Conservation (phyloP, 2,329 filamentous ascomycete genomes). For the Ophiostoma tasmaniense region DNA sequence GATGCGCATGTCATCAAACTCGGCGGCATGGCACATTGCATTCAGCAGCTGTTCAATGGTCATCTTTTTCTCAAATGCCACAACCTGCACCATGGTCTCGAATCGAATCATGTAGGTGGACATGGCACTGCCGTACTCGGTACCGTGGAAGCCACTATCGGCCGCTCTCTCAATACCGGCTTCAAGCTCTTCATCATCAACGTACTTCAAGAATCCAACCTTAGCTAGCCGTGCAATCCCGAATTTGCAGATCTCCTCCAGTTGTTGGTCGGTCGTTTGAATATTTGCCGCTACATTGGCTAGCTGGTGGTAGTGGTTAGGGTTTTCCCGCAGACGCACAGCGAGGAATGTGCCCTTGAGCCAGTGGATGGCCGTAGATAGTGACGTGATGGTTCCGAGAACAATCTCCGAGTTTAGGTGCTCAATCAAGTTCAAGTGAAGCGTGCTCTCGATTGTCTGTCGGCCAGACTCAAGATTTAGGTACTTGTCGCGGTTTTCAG, state of each 20-base stretch:
- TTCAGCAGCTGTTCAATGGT: slow-evolving; percentile 62
- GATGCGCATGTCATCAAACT: slow-evolving; percentile 66
- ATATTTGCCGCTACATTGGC: slow-evolving; percentile 33
- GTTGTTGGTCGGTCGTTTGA: slow-evolving; percentile 48
- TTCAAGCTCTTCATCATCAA: not conserved
- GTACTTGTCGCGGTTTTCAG: slow-evolving; percentile 56
- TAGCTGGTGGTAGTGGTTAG: slow-evolving; percentile 63
- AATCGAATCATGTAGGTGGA: slow-evolving; percentile 73
- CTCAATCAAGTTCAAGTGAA: slow-evolving; percentile 72
- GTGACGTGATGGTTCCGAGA: slow-evolving; percentile 59
- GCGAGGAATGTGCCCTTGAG: slow-evolving; percentile 69
- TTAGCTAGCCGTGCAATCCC: slow-evolving; percentile 59
- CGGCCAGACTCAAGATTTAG: slow-evolving; percentile 65
- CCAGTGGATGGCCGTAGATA: slow-evolving; percentile 62
- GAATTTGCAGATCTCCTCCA: slow-evolving; percentile 62
- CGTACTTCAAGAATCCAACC: slow-evolving; percentile 41
- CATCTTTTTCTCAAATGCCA: slow-evolving; percentile 52
- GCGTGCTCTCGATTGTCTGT: slow-evolving; percentile 65
- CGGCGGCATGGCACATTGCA: slow-evolving; percentile 56
- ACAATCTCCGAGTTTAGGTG: slow-evolving; percentile 80
- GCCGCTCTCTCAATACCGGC: slow-evolving; percentile 22
- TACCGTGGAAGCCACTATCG: slow-evolving; percentile 46
- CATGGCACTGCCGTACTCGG: slow-evolving; percentile 72
- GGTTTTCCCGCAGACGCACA: slow-evolving; percentile 63
- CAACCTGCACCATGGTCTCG: slow-evolving; percentile 65